These are phyloP conservation scores for Besnoitia besnoiti DNA, from an alignment of 169 alveolate genomes.

Conservation along the genomic window DNA sequence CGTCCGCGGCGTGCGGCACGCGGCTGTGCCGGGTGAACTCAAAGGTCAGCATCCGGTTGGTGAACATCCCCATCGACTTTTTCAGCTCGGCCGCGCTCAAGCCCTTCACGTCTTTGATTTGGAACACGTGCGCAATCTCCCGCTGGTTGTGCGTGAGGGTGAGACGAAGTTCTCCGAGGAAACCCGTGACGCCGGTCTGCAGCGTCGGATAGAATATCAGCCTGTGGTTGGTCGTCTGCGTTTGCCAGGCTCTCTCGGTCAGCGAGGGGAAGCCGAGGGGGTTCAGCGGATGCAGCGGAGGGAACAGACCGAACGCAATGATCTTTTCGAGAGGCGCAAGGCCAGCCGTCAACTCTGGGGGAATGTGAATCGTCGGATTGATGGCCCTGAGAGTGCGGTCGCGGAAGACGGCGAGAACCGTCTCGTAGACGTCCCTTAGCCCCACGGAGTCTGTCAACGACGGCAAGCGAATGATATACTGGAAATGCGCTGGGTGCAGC, in stretches of 20 bases:
- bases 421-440: conserved; percentile 1
- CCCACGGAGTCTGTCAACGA: conserved; percentile 5
- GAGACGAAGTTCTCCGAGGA: conserved; percentile 17
- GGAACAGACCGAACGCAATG: not conserved
- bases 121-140: not conserved
- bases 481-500: not conserved
- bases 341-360: not conserved
- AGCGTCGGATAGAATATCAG: not conserved
- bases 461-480: not conserved
- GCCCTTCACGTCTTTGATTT: not conserved
- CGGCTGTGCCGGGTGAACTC: not conserved
- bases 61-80: not conserved
- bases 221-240: not conserved
- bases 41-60: not conserved
- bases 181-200: not conserved
- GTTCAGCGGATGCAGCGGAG: conserved; percentile 4
- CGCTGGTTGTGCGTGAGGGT: not conserved
- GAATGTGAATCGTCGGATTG: not conserved
- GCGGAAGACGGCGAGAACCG: not conserved
- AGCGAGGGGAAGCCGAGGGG: not conserved
- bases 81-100: not conserved
- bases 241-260: conserved; percentile 2
- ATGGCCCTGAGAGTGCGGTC: not conserved
- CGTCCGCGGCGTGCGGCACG: not conserved
- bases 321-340: not conserved